These are phyloP conservation scores for Arxiozyma bovina DNA, from an alignment of 1,139 yeast genomes.

Conservation along the genomic window DNA sequence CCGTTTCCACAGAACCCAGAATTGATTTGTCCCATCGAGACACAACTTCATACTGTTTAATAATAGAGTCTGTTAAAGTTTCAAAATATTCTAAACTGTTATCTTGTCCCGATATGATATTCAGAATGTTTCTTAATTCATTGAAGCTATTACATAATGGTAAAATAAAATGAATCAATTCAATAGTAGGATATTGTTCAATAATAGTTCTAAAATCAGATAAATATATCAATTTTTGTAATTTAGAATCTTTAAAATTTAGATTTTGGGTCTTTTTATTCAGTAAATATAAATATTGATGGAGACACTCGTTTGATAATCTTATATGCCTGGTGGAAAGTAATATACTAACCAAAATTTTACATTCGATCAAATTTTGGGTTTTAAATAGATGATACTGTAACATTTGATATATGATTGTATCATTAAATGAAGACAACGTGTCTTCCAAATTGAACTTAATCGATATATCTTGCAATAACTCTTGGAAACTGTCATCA, in stretches of 20 bases:
- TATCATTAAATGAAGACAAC: not conserved
- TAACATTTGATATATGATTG: not conserved
- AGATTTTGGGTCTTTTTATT: not conserved
- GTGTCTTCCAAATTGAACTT: not conserved
- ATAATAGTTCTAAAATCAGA: slow-evolving; percentile 17
- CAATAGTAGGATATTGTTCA: slow-evolving; percentile 9
- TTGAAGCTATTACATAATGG: slow-evolving; percentile 18
- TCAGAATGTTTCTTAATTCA: slow-evolving; percentile 15
- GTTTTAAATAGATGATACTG: slow-evolving; percentile 6
- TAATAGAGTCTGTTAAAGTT: not conserved
- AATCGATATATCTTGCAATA: not conserved
- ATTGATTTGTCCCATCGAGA: not conserved
- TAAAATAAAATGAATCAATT: slow-evolving; percentile 12
- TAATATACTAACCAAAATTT: slow-evolving; percentile 2
- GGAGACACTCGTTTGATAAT: slow-evolving; percentile 10
- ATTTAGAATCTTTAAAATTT: not conserved
- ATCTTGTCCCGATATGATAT: slow-evolving; percentile 7
- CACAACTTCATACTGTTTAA: not conserved
- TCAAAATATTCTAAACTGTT: not conserved
- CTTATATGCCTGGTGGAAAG: slow-evolving; percentile 7
- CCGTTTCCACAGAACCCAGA: not conserved
- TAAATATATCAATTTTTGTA: slow-evolving; percentile 9
- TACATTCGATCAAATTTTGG: slow-evolving; percentile 12
- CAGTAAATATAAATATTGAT: slow-evolving; percentile 11
- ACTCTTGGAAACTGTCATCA: not conserved